These are phyloP conservation scores for Aspergillus thermomutatus DNA, from an alignment of 2,329 filamentous ascomycete species.

Conservation along the genomic window DNA sequence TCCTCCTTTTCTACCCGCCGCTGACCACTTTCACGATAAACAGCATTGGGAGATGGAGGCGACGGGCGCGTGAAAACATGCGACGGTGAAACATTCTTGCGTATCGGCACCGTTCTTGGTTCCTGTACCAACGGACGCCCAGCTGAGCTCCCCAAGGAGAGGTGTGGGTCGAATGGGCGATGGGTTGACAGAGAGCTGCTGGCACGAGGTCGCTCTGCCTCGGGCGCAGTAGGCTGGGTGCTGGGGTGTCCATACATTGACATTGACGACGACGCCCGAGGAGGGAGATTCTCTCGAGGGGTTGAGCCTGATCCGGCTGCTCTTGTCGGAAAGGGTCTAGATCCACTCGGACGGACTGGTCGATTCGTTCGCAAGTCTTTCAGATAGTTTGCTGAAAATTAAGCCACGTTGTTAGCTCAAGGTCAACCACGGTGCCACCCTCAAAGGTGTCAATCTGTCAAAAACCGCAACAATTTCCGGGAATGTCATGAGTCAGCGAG, in stretches of 20 bases:
- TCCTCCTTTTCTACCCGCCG: constrained; percentile 59
- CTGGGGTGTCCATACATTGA: constrained; percentile 31
- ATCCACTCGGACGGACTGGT: constrained; percentile 56
- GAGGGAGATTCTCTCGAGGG: constrained; percentile 30
- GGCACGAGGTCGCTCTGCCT: constrained; percentile 32
- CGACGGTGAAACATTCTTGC: constrained; percentile 37
- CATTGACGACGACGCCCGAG: constrained; percentile 43
- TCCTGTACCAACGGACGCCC: constrained; percentile 40
- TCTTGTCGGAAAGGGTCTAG: constrained; percentile 56
- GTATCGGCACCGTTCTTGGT: constrained; percentile 28
- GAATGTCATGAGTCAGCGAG: constrained; percentile 16
- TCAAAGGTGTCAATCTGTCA: constrained; percentile 16
- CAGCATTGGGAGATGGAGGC: constrained; percentile 34
- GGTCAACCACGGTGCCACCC: background rate
- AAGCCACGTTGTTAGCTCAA: background rate
- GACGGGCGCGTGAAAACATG: constrained; percentile 29
- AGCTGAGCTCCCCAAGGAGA: constrained; percentile 24
- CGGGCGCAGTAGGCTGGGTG: constrained; percentile 11
- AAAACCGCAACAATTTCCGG: constrained; percentile 13
- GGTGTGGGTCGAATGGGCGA: constrained; percentile 31
- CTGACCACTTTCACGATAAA: constrained; percentile 54
- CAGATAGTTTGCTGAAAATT: constrained; percentile 54
- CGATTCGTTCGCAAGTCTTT: constrained; percentile 58
- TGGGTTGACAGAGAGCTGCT: constrained; percentile 40
- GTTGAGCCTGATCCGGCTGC: constrained; percentile 29